Conservation (phyloP, 345 rosid species). For the Lagerstroemia speciosa region DNA sequence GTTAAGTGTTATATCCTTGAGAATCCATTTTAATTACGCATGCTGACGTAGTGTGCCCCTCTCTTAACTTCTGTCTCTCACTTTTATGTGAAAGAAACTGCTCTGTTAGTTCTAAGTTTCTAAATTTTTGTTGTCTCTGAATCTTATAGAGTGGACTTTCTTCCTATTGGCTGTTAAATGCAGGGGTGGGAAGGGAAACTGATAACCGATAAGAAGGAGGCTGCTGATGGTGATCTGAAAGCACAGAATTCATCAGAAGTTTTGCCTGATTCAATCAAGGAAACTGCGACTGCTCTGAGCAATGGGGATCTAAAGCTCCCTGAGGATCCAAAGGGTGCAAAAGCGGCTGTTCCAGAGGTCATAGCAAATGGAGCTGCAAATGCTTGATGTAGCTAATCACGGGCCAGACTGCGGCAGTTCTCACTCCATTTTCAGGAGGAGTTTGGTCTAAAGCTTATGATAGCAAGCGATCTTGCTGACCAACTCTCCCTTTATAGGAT, state of each 20-base stretch:
- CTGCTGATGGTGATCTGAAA: constrained; percentile 10
- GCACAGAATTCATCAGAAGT: constrained; percentile 6
- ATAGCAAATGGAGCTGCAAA: constrained; percentile 16
- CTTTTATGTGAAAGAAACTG: no score
- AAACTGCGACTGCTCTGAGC: constrained; percentile 5
- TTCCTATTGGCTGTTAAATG: neutral
- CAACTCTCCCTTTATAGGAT: neutral
- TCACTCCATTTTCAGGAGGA: neutral
- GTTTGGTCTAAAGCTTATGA: no score
- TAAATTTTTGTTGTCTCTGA: neutral
- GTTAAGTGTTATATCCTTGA: no score
- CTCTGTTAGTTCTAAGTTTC: neutral
- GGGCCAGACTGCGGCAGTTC: neutral
- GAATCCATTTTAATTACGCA: no score
- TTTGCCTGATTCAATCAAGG: constrained; percentile 8
- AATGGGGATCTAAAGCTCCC: constrained; percentile 2
- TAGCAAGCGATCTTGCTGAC: no score
- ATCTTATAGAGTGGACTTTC: neutral
- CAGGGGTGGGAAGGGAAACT: constrained; percentile 16
- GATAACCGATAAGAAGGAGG: constrained; percentile 7
- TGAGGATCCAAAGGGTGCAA: constrained; percentile 6
- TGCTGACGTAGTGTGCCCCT: no score
- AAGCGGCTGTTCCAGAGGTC: neutral
- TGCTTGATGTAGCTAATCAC: constrained; percentile 9
- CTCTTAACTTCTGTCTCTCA: no score